Evolutionary conservation across 345 rosid species (phyloP).

Genomic region (Euphorbia lathyris): DNA sequence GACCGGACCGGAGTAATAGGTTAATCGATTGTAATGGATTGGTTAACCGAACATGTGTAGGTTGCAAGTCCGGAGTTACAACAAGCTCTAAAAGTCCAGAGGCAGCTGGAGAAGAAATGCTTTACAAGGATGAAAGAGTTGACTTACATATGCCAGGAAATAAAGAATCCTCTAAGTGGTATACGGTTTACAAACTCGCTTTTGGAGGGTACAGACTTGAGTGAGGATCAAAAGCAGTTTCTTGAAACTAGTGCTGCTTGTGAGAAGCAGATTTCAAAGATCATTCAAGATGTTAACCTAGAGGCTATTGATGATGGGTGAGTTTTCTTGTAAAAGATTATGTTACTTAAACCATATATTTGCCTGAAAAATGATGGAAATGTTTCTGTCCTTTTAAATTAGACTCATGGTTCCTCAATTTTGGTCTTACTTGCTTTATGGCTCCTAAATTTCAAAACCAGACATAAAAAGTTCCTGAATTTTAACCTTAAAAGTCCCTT

Average conservation of each 20-base stretch:
- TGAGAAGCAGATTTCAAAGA: slow-evolving; percentile 77
- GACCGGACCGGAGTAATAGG: no score
- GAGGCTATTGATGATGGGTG: slow-evolving; percentile 81
- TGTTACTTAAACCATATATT: neutral
- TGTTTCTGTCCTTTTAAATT: neutral
- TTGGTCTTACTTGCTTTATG: no score
- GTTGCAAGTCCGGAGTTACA: slow-evolving; percentile 91
- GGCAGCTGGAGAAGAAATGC: slow-evolving; percentile 61
- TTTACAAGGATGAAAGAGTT: slow-evolving; percentile 74
- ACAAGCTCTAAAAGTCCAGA: slow-evolving; percentile 69
- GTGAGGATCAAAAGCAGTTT: slow-evolving; percentile 84
- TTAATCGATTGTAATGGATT: no score
- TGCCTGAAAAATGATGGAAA: neutral
- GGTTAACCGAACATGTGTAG: no score
- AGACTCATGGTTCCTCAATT: no score
- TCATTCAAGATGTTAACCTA: slow-evolving; percentile 58
- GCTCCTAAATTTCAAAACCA: no score
- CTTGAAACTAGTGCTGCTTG: slow-evolving; percentile 82
- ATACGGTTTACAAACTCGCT: slow-evolving; percentile 71
- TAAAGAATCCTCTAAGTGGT: slow-evolving; percentile 76
- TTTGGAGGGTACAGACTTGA: slow-evolving; percentile 63
- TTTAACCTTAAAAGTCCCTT: no score
- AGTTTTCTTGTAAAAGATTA: slow-evolving; percentile 21
- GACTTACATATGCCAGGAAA: slow-evolving; percentile 73
- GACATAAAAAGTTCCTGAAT: no score